Conservation (phyloP, 371 early-diverging fungal species). For the Mucor piriformis region DNA sequence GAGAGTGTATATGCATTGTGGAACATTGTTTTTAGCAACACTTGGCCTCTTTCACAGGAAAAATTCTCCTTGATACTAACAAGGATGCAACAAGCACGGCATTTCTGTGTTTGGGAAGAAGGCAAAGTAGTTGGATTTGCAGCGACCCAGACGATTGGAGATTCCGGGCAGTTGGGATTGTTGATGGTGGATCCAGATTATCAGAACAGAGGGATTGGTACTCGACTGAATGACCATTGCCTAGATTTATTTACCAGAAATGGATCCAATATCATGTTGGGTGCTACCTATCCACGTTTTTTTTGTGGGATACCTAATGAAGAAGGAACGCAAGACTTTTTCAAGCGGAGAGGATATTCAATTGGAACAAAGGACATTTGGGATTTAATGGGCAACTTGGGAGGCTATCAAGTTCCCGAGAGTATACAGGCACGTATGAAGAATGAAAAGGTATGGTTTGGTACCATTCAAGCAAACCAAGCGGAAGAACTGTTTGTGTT, state of each 20-base stretch:
- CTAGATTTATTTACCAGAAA: constrained; percentile 27
- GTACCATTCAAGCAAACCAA: constrained; percentile 25
- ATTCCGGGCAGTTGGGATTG: constrained; percentile 37
- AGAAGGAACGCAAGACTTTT: constrained; percentile 30
- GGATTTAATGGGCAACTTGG: constrained; percentile 39
- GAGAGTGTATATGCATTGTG: constrained; percentile 27
- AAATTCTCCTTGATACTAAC: constrained; percentile 29
- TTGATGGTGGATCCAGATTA: constrained; percentile 37
- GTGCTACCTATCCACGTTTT: constrained; percentile 53
- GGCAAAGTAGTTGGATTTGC: constrained; percentile 41
- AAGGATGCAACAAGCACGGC: constrained; percentile 18
- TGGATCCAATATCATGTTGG: constrained; percentile 24
- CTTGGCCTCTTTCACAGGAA: constrained; percentile 35
- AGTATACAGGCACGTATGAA: constrained; percentile 31
- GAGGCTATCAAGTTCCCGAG: constrained; percentile 27
- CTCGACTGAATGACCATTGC: constrained; percentile 33
- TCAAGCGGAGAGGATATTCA: constrained; percentile 43
- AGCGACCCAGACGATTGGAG: constrained; percentile 32
- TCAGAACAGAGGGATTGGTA: constrained; percentile 39
- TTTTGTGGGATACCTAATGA: constrained; percentile 48
- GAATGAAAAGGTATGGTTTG: constrained; percentile 42
- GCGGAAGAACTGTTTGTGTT: constrained; percentile 38
- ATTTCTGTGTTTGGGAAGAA: constrained; percentile 26
- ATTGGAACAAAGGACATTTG: constrained; percentile 23
- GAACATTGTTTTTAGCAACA: constrained; percentile 19